Base-by-base conservation (phyloP, 2,329 filamentous ascomycete species). In the Neonectria sp. region DNA sequence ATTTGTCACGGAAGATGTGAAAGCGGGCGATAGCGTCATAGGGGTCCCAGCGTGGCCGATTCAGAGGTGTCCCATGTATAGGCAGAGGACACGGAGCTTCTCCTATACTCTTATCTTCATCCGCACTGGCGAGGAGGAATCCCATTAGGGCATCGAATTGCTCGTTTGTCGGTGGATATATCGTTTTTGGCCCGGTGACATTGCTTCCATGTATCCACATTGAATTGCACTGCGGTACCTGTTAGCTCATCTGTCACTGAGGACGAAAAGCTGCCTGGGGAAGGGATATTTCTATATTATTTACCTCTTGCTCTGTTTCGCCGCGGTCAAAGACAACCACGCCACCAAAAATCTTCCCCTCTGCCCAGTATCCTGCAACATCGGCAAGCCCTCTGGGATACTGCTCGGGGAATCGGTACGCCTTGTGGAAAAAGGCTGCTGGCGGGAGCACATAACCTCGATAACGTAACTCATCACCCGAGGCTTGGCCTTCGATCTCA, bases 1-100 rank as follows among this genome's bases (percentile, higher is more conserved):
- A 90, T 68, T 88, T 80, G 37, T 86, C 82, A 3, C 86, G 85
- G 81, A 93, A 94, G 71, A 94, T 91, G 73, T 93, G 58, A 31
- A 37, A 61, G 7, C 17, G 12, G 6, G 21, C 21, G 21, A 53
- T 43, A 24, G 58, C 49, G 13, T 61, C 46, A 8, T 53, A 31
- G 3, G 58, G 21, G 25, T 31, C 9, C 58, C 58, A 61, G 3
- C 58, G 46, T 43, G 58, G 58, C 3, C 58, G 58, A 27, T 61
- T 61, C 15, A 27, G n/a, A 6, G 5, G 21, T 12, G 46, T 61
- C 3, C 58, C 58, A 29, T 45, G 46, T n/a, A 61, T 61, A 13
- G 58, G 58, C 13, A 61, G 58, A 6, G 58, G 58, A 8, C 58
- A 61, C 17, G n/a, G 33, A 9, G 31, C 13, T 27, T 52, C 12